Percentiles rank a stretch among this genome's conserved stretches.
These are phyloP conservation scores for Asterella californica DNA, from an alignment of 225 moss, liverwort and hornwort species.

Conservation along the genomic window DNA sequence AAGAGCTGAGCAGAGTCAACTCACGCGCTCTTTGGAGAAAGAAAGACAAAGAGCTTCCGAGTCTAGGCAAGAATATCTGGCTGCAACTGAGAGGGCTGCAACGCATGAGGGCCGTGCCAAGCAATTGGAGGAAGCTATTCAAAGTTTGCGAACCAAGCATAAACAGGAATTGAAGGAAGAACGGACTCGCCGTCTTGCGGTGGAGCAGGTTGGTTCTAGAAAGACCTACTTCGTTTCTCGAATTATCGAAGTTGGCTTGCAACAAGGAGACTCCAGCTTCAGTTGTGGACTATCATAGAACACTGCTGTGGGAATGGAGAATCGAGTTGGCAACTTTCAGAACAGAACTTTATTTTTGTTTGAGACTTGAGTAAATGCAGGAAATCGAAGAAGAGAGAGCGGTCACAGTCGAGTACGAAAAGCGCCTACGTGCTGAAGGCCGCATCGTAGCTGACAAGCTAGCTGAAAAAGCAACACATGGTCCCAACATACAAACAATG, in stretches of 20 bases:
- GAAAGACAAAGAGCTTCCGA: conserved; percentile 95
- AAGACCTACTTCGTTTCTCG: background rate
- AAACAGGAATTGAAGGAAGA: conserved; percentile 80
- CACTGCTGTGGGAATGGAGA: background rate
- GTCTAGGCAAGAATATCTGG: conserved; percentile 88
- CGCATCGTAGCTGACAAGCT: conserved; percentile 76
- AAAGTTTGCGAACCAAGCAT: conserved; percentile 55
- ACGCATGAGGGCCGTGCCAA: conserved; percentile 85
- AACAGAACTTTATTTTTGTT: background rate
- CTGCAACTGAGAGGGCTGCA: conserved; percentile 68
- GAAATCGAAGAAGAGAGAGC: conserved; percentile 86
- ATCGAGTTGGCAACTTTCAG: background rate
- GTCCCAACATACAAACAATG: conserved; percentile 51
- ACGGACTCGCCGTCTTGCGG: conserved; percentile 74
- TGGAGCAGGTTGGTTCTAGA: conserved; percentile 69
- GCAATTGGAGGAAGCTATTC: conserved; percentile 88
- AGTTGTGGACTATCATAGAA: background rate
- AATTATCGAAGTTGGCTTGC: too few species aligned
- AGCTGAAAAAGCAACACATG: conserved; percentile 26
- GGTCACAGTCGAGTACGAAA: conserved; percentile 88
- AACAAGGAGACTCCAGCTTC: too few species aligned
- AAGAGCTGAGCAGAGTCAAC: conserved; percentile 86
- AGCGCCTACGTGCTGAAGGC: conserved; percentile 81
- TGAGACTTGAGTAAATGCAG: conserved; percentile 38
- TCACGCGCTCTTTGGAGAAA: conserved; percentile 86